Evolutionary conservation across 768 basidiomycete species (phyloP).

Genomic region (Strobilomyces confusus): DNA sequence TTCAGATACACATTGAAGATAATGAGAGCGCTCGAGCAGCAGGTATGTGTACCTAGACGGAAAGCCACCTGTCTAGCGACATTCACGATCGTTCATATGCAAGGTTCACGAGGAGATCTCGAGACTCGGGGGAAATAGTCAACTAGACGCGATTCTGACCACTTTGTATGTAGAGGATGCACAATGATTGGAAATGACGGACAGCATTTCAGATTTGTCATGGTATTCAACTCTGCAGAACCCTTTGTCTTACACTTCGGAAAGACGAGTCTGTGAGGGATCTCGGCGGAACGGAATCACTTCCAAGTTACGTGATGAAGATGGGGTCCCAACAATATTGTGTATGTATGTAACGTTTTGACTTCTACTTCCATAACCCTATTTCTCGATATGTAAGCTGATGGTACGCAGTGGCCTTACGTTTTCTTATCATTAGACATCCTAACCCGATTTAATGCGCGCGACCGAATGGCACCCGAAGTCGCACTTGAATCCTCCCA

Average conservation of each 20-base stretch:
- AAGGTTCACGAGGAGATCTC: constrained; percentile 60
- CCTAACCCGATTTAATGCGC: background rate
- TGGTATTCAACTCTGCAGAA: too few species aligned
- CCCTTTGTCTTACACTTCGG: too few species aligned
- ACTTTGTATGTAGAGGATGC: constrained; percentile 41
- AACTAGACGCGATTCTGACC: constrained; percentile 56
- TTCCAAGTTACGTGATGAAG: too few species aligned
- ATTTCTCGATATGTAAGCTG: too few species aligned
- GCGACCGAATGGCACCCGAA: background rate
- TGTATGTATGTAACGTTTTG: too few species aligned
- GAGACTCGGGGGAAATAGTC: constrained; percentile 72
- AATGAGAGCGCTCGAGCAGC: constrained; percentile 58
- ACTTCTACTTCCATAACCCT: too few species aligned
- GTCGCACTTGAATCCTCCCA: background rate
- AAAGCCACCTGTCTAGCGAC: too few species aligned
- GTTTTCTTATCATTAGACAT: background rate
- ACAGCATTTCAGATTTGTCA: background rate
- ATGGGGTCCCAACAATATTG: too few species aligned
- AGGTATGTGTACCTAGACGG: constrained; percentile 29
- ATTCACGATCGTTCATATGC: background rate
- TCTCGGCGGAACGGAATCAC: too few species aligned
- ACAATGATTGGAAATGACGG: background rate
- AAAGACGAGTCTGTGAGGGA: too few species aligned
- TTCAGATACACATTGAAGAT: constrained; percentile 83
- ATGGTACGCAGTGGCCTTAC: background rate